Percentiles rank a stretch among this genome's conserved stretches.
phyloP scores from a whole-genome alignment of 805 yeast genomes.

The Candida railenensis region DNA sequence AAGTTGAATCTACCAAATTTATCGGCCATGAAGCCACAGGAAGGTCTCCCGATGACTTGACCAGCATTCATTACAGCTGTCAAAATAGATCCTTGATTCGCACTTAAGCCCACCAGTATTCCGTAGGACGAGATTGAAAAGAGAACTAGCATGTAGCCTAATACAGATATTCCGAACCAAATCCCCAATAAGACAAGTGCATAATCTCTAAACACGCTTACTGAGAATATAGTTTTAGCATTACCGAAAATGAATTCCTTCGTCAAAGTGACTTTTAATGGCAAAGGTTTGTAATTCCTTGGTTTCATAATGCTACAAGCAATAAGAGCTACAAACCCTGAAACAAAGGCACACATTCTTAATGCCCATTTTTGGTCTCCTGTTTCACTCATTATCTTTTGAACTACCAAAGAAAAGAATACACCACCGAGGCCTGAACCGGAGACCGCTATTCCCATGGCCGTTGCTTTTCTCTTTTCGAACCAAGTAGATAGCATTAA shows the following conservation, averaged over 20 bases:
- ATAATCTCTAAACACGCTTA: constrained; percentile 21
- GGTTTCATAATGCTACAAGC: constrained; percentile 46
- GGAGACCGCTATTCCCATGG: constrained; percentile 46
- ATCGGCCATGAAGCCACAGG: constrained; percentile 49
- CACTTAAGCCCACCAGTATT: constrained; percentile 42
- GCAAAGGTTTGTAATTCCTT: constrained; percentile 32
- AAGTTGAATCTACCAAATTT: constrained; percentile 45
- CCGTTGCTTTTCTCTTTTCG: constrained; percentile 41
- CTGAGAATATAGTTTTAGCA: constrained; percentile 36
- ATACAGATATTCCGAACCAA: constrained; percentile 37
- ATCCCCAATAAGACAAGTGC: constrained; percentile 23
- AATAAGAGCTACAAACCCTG: constrained; percentile 28
- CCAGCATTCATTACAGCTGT: constrained; percentile 40
- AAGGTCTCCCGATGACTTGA: constrained; percentile 50
- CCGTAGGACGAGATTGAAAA: constrained; percentile 41
- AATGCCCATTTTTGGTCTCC: constrained; percentile 47
- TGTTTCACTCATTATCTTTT: constrained; percentile 35
- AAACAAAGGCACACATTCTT: constrained; percentile 36
- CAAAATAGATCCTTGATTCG: constrained; percentile 28
- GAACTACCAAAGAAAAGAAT: constrained; percentile 43
- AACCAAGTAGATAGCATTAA: constrained; percentile 51
- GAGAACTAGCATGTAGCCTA: constrained; percentile 36
- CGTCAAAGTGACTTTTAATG: constrained; percentile 21
- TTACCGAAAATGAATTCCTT: constrained; percentile 17
- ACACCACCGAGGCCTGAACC: constrained; percentile 58